Conservation (phyloP, 2,329 filamentous ascomycete genomes). For the Penicillium sp. region DNA sequence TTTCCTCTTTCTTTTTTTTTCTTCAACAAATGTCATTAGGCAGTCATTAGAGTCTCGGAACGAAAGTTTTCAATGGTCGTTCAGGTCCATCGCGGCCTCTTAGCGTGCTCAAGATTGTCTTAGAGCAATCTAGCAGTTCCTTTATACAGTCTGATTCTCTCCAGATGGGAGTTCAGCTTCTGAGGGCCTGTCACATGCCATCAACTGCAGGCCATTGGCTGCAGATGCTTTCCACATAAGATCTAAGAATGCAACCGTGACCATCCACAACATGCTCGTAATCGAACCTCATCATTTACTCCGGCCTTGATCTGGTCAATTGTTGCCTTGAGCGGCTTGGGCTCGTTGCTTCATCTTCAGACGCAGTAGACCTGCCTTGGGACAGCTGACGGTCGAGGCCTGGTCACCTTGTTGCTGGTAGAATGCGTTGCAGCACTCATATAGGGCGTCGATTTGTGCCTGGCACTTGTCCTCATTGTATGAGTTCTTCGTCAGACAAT, state of each 20-base stretch:
- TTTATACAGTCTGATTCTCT: conserved; percentile 61
- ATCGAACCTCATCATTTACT: neutral
- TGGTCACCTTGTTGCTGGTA: conserved; percentile 73
- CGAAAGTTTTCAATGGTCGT: conserved; percentile 82
- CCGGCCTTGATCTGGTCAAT: conserved; percentile 14
- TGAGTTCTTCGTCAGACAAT: conserved; percentile 75
- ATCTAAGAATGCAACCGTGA: neutral
- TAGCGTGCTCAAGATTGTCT: conserved; percentile 97
- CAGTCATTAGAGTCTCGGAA: conserved; percentile 99
- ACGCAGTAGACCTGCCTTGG: conserved; percentile 69
- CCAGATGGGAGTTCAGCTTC: conserved; percentile 50
- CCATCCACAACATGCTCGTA: too few species aligned
- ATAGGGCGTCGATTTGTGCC: conserved; percentile 71
- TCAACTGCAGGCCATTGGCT: neutral
- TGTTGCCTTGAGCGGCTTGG: conserved; percentile 25
- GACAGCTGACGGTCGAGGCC: conserved; percentile 75
- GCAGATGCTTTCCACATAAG: conserved; percentile 4
- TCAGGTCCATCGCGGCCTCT: conserved; percentile 76
- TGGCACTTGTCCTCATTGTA: conserved; percentile 84
- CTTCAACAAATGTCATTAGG: conserved; percentile 58
- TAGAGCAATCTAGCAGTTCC: conserved; percentile 70
- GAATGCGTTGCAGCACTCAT: conserved; percentile 87
- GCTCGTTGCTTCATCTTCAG: conserved; percentile 78
- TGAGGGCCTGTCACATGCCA: conserved; percentile 42
- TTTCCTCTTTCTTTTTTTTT: conserved; percentile 46